phyloP scores from a whole-genome alignment of 129 eudicot species.

The Helichrysum umbraculigerum region DNA sequence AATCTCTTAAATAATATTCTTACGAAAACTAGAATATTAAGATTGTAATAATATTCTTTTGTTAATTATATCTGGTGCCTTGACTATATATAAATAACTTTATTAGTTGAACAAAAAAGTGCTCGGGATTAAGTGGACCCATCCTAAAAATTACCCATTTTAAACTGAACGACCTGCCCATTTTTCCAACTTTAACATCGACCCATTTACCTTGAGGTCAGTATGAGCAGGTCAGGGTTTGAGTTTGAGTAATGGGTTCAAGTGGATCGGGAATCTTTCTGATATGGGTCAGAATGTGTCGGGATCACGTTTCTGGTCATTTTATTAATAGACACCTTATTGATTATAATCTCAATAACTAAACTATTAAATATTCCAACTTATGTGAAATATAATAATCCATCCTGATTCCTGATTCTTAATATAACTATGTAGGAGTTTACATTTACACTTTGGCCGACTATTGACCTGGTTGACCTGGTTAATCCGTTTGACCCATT shows the following conservation, averaged over 20 bases:
- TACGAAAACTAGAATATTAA: background rate
- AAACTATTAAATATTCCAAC: no score
- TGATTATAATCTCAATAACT: no score
- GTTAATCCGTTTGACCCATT: background rate
- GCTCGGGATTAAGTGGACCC: background rate
- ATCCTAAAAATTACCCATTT: background rate
- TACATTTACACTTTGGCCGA: background rate
- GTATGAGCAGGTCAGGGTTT: no score
- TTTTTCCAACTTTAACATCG: background rate
- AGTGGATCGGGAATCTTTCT: no score
- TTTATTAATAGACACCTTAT: no score
- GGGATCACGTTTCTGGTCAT: no score
- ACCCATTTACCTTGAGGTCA: constrained; percentile 11
- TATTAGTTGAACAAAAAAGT: background rate
- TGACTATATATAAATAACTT: background rate
- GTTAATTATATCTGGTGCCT: background rate
- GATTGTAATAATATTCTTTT: background rate
- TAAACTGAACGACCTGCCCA: background rate
- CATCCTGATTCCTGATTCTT: background rate
- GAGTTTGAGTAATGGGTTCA: no score
- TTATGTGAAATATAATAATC: background rate
- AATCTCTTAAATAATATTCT: background rate
- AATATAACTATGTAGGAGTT: background rate
- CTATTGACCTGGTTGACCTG: background rate
- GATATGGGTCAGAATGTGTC: no score